A percentile compares a stretch with the other conserved stretches of the same genome.
These are phyloP conservation scores for Orobanche coerulescens DNA, from an alignment of 257 asterid species.

Conservation along the genomic window DNA sequence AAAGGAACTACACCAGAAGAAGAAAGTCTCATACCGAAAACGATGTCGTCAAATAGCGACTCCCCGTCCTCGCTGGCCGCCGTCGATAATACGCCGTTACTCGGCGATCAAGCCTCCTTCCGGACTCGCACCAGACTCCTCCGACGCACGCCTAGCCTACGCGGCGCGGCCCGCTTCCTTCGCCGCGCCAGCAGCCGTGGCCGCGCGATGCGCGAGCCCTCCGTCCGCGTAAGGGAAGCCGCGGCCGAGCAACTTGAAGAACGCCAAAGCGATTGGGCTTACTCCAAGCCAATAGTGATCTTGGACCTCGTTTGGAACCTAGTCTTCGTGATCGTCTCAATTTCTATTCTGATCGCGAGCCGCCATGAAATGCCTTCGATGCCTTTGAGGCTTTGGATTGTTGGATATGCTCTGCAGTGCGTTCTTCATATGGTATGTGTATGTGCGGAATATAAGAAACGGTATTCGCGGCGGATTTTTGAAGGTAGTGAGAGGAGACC, in stretches of 20 bases:
- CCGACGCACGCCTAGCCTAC: conserved; percentile 49
- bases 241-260: conserved; percentile 59
- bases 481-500: conserved; percentile 30
- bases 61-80: conserved; percentile 22
- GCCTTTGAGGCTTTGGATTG: conserved; percentile 64
- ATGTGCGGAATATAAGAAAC: conserved; percentile 41
- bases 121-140: conserved; percentile 32
- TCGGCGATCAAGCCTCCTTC: conserved; percentile 30
- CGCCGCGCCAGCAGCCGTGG: conserved; percentile 58
- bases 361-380: conserved; percentile 35
- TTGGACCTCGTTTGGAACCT: conserved; percentile 60
- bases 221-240: conserved; percentile 56
- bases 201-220: conserved; percentile 60
- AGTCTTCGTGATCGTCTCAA: conserved; percentile 42
- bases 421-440: conserved; percentile 52
- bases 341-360: conserved; percentile 42
- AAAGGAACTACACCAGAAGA: conserved; percentile 6
- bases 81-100: conserved; percentile 37
- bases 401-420: conserved; percentile 56
- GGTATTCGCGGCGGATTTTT: conserved; percentile 29
- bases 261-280: conserved; percentile 61
- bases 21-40: conserved; percentile 3
- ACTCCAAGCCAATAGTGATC: conserved; percentile 56
- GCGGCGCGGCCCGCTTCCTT: conserved; percentile 53
- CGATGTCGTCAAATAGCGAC: conserved; percentile 39